Evolutionary conservation across 2,329 filamentous ascomycete genomes (phyloP).

Genomic region (Thielaviopsis euricoi): DNA sequence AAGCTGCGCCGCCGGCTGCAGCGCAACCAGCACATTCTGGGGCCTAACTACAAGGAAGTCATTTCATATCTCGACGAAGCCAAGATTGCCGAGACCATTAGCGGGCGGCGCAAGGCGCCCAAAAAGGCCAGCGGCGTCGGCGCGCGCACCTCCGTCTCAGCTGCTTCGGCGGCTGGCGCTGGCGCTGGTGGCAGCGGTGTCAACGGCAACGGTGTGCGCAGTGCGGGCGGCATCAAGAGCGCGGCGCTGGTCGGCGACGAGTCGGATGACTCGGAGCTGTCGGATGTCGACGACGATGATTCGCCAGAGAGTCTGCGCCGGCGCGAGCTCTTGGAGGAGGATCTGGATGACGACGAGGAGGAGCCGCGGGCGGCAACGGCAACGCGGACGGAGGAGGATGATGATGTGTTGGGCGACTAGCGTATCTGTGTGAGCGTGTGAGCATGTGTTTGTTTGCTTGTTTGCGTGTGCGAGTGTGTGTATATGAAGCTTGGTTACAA

Average conservation of each 20-base stretch:
- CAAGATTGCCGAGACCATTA: constrained; percentile 30
- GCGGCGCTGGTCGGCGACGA: constrained; percentile 2
- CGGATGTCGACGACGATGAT: constrained; percentile 26
- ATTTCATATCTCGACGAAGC: constrained; percentile 62
- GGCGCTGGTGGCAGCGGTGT: constrained; percentile 17
- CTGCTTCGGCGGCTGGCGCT: neutral
- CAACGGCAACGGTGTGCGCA: constrained; percentile 25
- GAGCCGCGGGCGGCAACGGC: constrained; percentile 20
- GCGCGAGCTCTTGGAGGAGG: constrained; percentile 37
- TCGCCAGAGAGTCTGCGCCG: constrained; percentile 39
- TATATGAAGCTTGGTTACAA: too few relatives aligned
- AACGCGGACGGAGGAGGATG: constrained; percentile 13
- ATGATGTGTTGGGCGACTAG: constrained; percentile 25
- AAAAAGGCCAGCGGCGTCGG: constrained; percentile 16
- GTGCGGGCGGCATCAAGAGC: constrained; percentile 22
- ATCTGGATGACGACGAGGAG: constrained; percentile 23
- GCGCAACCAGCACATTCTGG: constrained; percentile 65
- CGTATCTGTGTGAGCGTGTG: neutral
- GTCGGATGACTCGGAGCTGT: constrained; percentile 10
- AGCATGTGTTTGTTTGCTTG: neutral
- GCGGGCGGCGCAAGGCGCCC: constrained; percentile 19
- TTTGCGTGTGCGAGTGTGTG: neutral
- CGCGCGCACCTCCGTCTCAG: constrained; percentile 18
- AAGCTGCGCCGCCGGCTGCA: constrained; percentile 55
- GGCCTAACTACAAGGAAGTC: constrained; percentile 72